Base-by-base conservation (phyloP, 2,329 filamentous ascomycete genomes). In the Beauveria varroae region DNA sequence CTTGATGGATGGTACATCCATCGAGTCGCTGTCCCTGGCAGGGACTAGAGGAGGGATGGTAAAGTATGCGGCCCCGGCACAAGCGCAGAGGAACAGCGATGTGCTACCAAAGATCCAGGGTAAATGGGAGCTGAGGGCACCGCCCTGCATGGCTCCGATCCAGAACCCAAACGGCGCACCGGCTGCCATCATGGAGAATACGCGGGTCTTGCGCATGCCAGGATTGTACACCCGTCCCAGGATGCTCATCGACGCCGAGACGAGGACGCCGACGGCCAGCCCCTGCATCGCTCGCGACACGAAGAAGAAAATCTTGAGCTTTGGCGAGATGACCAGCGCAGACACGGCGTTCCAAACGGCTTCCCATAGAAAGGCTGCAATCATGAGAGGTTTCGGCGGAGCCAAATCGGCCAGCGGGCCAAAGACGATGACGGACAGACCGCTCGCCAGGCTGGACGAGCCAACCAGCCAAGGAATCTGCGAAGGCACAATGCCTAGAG, bases 41-140 rank as follows among this genome's bases (percentile, higher is more conserved):
- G 61, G 61, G 7, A 30, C 10, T 3, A 63, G 57, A 18, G 57
- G 24, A 5, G 61, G 57, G 41, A 63, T 60, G 1, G 61, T 63
- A 40, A 57, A 54, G 22, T 61, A 46, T 6, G 57, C 61, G 3
- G 57, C 61, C 18, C 16, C 9, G 9, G 61, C 47, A 5, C 50
- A 61, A 8, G 56, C 34, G n/a, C 47, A 59, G 16, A 63, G 61
- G 37, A 63, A 57, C 1, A 63, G 47, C 12, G 61, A 54, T 9
- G 57, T 63, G 34, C 57, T 61, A 12, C 61, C 61, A 37, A 63
- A 63, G 18, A 63, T 63, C 61, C 61, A 63, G 7, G 61, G 61
- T 3, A 63, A 52, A 22, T 51, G 57, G 10, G 61, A 26, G n/a
- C 61, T 62, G 6, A 62, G 60, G 8, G 55, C 60, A 20, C 60